Conservation (phyloP, 1,284 basidiomycete genomes). For the Lignosus rhinocerotis region DNA sequence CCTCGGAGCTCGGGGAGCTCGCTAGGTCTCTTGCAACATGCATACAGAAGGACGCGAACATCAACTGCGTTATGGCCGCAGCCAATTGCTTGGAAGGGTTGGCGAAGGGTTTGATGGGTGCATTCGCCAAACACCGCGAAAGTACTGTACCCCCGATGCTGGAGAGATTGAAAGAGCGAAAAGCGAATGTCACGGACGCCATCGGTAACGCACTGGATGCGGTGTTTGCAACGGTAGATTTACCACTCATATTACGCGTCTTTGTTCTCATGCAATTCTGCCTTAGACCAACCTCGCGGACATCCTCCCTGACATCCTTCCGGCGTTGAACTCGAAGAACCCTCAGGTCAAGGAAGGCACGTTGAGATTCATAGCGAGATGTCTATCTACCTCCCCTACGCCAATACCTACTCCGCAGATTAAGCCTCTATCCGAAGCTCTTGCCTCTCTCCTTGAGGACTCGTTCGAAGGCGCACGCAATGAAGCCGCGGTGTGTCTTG, state of each 20-base stretch:
- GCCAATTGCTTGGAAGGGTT: constrained; percentile 86
- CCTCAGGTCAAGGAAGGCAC: constrained; percentile 97
- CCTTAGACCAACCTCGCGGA: constrained; percentile 79
- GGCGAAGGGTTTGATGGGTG: constrained; percentile 77
- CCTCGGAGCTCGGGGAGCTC: constrained; percentile 72
- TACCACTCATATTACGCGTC: constrained; percentile 28
- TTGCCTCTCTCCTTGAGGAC: constrained; percentile 84
- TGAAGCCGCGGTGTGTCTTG: constrained; percentile 86
- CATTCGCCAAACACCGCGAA: constrained; percentile 80
- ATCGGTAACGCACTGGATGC: constrained; percentile 90
- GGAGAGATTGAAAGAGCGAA: constrained; percentile 94
- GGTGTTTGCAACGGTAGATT: constrained; percentile 74
- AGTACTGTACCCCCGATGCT: constrained; percentile 79
- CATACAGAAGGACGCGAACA: constrained; percentile 90
- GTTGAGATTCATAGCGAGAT: constrained; percentile 85
- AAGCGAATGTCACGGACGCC: constrained; percentile 86
- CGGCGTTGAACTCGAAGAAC: constrained; percentile 87
- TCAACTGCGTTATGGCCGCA: constrained; percentile 92
- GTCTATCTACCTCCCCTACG: constrained; percentile 68
- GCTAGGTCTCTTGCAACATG: constrained; percentile 78
- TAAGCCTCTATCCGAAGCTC: constrained; percentile 81
- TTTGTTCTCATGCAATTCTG: constrained; percentile 25
- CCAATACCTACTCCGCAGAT: constrained; percentile 77
- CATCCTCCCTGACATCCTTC: constrained; percentile 82
- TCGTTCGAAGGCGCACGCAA: constrained; percentile 89